A percentile compares a stretch with the other conserved stretches of the same genome.
Evolutionary conservation across 202 grass and related monocot species (phyloP).

Genomic region (Dendrocalamus latiflorus): DNA sequence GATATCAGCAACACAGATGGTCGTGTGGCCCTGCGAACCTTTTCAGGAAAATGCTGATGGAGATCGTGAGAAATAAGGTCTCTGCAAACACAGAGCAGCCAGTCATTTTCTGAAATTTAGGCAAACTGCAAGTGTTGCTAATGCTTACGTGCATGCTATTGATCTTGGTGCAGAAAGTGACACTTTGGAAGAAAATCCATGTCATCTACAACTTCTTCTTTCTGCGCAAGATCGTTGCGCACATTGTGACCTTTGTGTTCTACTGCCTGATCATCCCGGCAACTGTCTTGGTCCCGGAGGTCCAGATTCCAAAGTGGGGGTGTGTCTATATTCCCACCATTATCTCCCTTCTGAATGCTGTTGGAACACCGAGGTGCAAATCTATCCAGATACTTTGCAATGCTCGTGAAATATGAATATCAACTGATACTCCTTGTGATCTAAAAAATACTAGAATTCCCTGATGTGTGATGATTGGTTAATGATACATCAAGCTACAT

Average conservation of each 20-base stretch:
- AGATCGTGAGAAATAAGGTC: constrained; percentile 89
- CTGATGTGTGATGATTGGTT: background rate
- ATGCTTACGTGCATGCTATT: background rate
- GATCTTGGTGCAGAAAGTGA: constrained; percentile 64
- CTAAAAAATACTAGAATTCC: background rate
- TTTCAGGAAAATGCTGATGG: constrained; percentile 84
- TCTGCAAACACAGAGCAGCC: background rate
- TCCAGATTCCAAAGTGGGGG: constrained; percentile 87
- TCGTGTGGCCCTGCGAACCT: constrained; percentile 92
- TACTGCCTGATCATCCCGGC: constrained; percentile 82
- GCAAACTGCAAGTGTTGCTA: background rate
- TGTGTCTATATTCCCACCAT: constrained; percentile 78
- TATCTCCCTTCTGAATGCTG: constrained; percentile 79
- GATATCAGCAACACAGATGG: constrained; percentile 96
- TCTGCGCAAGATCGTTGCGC: constrained; percentile 64
- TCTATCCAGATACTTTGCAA: background rate
- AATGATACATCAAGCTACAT: background rate
- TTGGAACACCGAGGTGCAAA: constrained; percentile 49
- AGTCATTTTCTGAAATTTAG: background rate
- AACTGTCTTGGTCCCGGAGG: constrained; percentile 79
- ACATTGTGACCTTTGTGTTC: constrained; percentile 81
- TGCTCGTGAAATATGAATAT: background rate
- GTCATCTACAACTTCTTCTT: constrained; percentile 99
- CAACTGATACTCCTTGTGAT: background rate
- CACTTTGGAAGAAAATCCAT: constrained; percentile 88